Conservation (phyloP, 169 alveolate genomes). For the Cryptosporidium andersoni region DNA sequence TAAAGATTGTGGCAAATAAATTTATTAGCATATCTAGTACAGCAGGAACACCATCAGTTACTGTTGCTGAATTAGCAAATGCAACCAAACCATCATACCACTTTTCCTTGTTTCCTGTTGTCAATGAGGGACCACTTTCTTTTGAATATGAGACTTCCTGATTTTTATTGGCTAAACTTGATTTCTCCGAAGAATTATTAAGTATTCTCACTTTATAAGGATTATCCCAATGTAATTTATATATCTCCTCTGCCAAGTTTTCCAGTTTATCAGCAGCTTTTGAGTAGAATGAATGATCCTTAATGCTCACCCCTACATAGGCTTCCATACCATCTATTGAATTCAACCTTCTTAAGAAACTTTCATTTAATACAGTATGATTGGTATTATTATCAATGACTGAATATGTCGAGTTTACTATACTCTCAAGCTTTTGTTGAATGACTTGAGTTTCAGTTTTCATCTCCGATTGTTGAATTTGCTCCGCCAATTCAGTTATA, state of each 20-base stretch:
- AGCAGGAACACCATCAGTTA: constrained; percentile 23
- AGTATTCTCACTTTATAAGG: constrained; percentile 2
- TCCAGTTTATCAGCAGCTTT: constrained; percentile 30
- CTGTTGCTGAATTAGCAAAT: constrained; percentile 37
- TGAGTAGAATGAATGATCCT: not conserved
- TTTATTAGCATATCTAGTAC: constrained; percentile 62
- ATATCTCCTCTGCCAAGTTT: constrained; percentile 10
- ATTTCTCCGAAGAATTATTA: not conserved
- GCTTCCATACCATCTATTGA: too few species aligned
- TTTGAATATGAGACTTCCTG: not conserved
- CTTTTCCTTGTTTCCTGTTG: constrained; percentile 15
- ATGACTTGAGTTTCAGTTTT: constrained; percentile 2
- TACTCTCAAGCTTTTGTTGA: constrained; percentile 9
- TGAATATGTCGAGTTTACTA: not conserved
- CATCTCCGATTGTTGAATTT: not conserved
- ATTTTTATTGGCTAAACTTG: not conserved
- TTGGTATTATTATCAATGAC: too few species aligned
- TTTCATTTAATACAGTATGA: too few species aligned
- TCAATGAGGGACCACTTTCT: not conserved
- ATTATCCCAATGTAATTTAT: constrained; percentile 7
- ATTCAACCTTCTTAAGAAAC: too few species aligned
- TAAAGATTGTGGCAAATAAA: constrained; percentile 27
- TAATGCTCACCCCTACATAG: too few species aligned
- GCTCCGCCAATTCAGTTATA: constrained; percentile 23
- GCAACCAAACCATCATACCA: constrained; percentile 67